These are phyloP conservation scores for Syzygium syzygioides DNA, from an alignment of 441 rosid genomes.

Conservation along the genomic window DNA sequence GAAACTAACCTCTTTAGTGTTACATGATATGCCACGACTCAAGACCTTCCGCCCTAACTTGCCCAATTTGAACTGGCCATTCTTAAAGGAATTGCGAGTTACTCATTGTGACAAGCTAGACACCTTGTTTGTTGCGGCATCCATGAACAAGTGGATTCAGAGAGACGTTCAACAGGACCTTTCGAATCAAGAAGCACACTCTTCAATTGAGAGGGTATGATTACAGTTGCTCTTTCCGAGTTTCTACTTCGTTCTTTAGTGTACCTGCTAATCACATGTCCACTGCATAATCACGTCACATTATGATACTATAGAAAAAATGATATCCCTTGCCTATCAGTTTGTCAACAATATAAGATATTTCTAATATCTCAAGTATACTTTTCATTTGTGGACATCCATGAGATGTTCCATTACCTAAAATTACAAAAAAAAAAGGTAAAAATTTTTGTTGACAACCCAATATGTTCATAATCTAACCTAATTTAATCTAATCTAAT, in stretches of 20 bases:
- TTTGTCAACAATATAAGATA: not conserved
- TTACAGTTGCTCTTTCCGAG: not conserved
- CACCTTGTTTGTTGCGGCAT: rapidly evolving
- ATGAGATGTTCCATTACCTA: too few relatives aligned
- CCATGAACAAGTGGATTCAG: not conserved
- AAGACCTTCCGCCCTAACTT: rapidly evolving
- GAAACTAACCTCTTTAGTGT: rapidly evolving
- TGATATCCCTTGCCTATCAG: rapidly evolving
- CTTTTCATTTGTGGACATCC: not conserved
- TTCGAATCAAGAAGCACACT: too few relatives aligned
- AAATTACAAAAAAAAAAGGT: too few relatives aligned
- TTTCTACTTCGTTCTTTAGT: too few relatives aligned
- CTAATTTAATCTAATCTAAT: too few relatives aligned
- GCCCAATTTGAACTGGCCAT: not conserved
- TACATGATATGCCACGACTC: not conserved
- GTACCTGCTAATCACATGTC: not conserved
- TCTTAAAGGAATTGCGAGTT: rapidly evolving
- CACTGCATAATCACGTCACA: not conserved
- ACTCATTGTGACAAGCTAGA: not conserved
- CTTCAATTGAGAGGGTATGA: not conserved
- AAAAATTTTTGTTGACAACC: too few relatives aligned
- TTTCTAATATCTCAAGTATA: too few relatives aligned
- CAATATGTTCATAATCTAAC: too few relatives aligned
- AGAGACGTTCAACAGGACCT: rapidly evolving
- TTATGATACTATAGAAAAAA: too few relatives aligned